These are phyloP conservation scores for Liquidambar formosana DNA, from an alignment of 164 flowering plant genomes.

Conservation along the genomic window DNA sequence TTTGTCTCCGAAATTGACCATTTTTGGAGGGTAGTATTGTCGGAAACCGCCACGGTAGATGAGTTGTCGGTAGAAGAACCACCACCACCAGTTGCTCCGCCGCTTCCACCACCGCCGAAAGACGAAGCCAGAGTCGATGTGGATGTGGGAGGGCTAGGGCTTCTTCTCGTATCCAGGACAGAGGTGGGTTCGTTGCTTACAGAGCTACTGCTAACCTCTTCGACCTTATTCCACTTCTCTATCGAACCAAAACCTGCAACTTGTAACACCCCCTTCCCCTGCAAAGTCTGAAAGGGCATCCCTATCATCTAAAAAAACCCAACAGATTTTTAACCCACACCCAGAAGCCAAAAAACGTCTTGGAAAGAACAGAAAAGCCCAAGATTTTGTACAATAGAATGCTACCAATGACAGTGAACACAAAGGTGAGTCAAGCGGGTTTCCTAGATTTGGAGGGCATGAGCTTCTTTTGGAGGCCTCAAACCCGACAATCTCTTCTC, in stretches of 20 bases:
- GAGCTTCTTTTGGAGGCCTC: background rate
- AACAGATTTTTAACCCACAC: background rate
- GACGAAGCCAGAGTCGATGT: constrained; percentile 30
- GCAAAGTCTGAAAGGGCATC: constrained; percentile 50
- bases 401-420: background rate
- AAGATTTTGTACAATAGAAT: background rate
- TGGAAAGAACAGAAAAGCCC: background rate
- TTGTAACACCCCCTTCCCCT: constrained; percentile 45
- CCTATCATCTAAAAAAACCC: constrained; percentile 44
- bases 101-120: constrained; percentile 14
- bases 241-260: constrained; percentile 22
- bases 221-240: constrained; percentile 11
- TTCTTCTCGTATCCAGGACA: constrained; percentile 39
- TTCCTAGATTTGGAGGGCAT: background rate
- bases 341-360: constrained; percentile 1
- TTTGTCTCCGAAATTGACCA: constrained; percentile 4
- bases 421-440: background rate
- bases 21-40: background rate
- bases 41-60: constrained; percentile 3
- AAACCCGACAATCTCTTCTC: constrained; percentile 10
- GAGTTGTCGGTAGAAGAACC: constrained; percentile 6
- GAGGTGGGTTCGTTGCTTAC: constrained; percentile 28
- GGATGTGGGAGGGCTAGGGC: constrained; percentile 39
- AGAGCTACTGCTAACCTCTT: background rate
- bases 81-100: constrained; percentile 6